Percentiles rank a stretch among this genome's conserved stretches.
Evolutionary conservation across 2,329 filamentous ascomycete species (phyloP).

Genomic region (Pseudogymnoascus sp.): DNA sequence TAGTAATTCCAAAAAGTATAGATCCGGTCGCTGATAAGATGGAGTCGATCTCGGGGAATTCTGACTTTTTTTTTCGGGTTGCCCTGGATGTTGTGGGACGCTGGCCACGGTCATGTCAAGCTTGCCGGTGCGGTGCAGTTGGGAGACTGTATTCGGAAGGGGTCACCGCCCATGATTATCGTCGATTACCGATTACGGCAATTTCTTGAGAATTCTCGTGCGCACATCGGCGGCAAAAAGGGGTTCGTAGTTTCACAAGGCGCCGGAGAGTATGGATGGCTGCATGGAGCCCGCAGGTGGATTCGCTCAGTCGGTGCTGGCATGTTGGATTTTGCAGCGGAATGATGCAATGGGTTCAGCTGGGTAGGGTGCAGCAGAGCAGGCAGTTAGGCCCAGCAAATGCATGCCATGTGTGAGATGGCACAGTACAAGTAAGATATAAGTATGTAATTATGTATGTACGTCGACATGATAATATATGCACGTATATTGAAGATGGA

Average conservation of each 20-base stretch:
- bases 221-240: not conserved
- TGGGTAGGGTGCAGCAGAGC: not conserved
- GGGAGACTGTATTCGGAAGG: not conserved
- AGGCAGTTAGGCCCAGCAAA: no score
- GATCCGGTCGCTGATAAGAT: not conserved
- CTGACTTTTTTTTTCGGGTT: not conserved
- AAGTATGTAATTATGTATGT: not conserved
- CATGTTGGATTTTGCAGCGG: not conserved
- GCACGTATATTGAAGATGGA: not conserved
- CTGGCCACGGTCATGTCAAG: not conserved
- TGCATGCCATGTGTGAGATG: not conserved
- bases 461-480: not conserved
- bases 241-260: not conserved
- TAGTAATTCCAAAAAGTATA: not conserved
- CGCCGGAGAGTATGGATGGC: not conserved
- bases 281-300: not conserved
- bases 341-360: not conserved
- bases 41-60: not conserved
- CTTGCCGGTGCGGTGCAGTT: not conserved
- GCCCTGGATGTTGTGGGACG: not conserved
- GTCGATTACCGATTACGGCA: constrained; percentile 5
- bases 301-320: not conserved
- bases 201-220: not conserved
- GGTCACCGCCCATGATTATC: not conserved
- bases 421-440: no score